Evolutionary conservation across 768 basidiomycete genomes (phyloP).

Genomic region (Calocera viscosa): DNA sequence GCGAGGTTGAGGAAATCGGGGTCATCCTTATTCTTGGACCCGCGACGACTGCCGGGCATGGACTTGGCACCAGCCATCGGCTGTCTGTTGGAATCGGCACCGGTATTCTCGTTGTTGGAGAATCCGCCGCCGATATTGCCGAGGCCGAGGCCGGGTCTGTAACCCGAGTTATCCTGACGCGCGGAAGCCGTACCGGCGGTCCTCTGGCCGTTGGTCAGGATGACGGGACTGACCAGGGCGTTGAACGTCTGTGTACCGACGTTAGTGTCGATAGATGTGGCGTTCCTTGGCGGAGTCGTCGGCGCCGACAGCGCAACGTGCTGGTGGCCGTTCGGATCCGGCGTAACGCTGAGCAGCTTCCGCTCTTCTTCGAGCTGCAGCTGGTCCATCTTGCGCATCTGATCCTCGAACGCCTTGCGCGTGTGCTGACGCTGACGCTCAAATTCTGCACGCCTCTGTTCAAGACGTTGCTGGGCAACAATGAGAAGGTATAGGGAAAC

Average conservation of each 20-base stretch:
- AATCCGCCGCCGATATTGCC: neutral
- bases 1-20: neutral
- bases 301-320: slow-evolving; percentile 81
- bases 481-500: slow-evolving; percentile 5
- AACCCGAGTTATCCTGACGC: neutral
- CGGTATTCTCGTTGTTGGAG: neutral
- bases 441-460: slow-evolving; percentile 82
- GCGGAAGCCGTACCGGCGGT: neutral
- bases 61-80: slow-evolving; percentile 54
- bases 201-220: neutral
- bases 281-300: slow-evolving; percentile 74
- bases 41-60: slow-evolving; percentile 84
- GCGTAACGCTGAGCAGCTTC: slow-evolving; percentile 65
- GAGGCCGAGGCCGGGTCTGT: neutral
- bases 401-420: slow-evolving; percentile 86
- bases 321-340: slow-evolving; percentile 42
- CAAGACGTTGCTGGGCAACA: slow-evolving; percentile 50
- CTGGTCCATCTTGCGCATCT: slow-evolving; percentile 87
- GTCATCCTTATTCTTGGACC: slow-evolving; percentile 36
- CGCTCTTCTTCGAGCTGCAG: slow-evolving; percentile 60
- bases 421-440: slow-evolving; percentile 79
- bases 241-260: slow-evolving; percentile 37
- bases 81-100: neutral
- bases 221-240: neutral
- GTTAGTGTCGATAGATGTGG: slow-evolving; percentile 47